A percentile compares a stretch with the other conserved stretches of the same genome.
Conservation (phyloP, 2,329 filamentous ascomycete species). For the Dactylellina sp. region DNA sequence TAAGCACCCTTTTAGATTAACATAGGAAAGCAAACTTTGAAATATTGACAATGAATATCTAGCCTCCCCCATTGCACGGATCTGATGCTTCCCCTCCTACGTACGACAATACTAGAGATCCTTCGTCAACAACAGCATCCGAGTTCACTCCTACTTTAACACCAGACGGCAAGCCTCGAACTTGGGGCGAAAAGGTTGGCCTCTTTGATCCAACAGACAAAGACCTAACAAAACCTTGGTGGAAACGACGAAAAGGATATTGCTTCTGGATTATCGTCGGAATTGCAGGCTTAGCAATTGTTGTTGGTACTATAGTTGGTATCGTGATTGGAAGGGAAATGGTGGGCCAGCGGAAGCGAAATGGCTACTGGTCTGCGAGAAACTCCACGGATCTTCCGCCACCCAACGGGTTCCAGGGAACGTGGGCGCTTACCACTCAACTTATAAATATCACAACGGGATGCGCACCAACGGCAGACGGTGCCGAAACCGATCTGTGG, state of each 20-base stretch:
- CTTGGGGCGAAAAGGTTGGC: slow-evolving; percentile 48
- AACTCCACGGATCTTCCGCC: slow-evolving; percentile 51
- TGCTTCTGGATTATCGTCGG: slow-evolving; percentile 50
- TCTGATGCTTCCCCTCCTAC: slow-evolving; percentile 30
- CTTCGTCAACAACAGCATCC: slow-evolving; percentile 1
- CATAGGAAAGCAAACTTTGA: background rate
- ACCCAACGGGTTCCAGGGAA: slow-evolving; percentile 38
- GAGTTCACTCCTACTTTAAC: slow-evolving; percentile 34
- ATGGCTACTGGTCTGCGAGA: slow-evolving; percentile 28
- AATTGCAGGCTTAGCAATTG: slow-evolving; percentile 30
- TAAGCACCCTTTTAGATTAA: slow-evolving; percentile 29
- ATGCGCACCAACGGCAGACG: slow-evolving; percentile 39
- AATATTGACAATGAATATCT: background rate
- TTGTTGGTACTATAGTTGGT: slow-evolving; percentile 34
- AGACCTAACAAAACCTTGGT: slow-evolving; percentile 49
- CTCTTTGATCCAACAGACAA: slow-evolving; percentile 49
- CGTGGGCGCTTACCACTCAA: slow-evolving; percentile 40
- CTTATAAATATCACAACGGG: slow-evolving; percentile 20
- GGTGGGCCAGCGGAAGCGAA: slow-evolving; percentile 23
- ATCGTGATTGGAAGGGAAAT: slow-evolving; percentile 36
- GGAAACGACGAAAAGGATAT: slow-evolving; percentile 44
- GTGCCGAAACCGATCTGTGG: slow-evolving; percentile 40
- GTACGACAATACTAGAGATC: slow-evolving; percentile 18
- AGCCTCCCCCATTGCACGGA: slow-evolving; percentile 42
- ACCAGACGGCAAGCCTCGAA: slow-evolving; percentile 24